Base-by-base conservation (phyloP, 495 filamentous ascomycete species). In the Neurospora sp. region DNA sequence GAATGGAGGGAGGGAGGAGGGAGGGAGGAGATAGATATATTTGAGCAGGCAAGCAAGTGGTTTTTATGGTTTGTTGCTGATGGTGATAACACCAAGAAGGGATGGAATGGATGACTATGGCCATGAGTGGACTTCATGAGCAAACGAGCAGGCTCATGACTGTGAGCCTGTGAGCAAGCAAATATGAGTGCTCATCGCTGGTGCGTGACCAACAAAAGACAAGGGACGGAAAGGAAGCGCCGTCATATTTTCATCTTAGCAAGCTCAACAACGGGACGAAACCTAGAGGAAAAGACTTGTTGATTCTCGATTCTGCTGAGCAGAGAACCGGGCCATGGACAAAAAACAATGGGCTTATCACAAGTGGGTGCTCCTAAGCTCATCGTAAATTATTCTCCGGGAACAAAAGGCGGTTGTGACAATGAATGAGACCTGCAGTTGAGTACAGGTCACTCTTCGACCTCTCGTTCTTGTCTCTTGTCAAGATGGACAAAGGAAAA, bases 181-280 rank as follows among this genome's bases (percentile, higher is more conserved):
- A 61, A 14, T 14, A 5, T 53, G 46, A 16, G 22, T 16, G 11
- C 46, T 3, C 11, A n/a, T n/a, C n/a, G 3, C 14, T 0, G 46
- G 53, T 1, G 53, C 6, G 6, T 8, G 27, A 9, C 2, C 5
- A 35, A 61, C 53, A 16, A 61, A 31, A 27, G 11, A 9, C 5
- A 31, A 16, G 0, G 1, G 53, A 61, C 0, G 5, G n/a, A 61
- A 31, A 35, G 12, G 1, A 31, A 4, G 12, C 9, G 0, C 2
- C 20, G 2, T 22, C 20, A 12, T 22, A 1, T 0, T 59, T n/a
- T n/a, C n/a, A n/a, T n/a, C n/a, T n/a, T 0, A 2, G 48, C 1
- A 16, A 59, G 11, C 11, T 31, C 11, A 14, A 59, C 22, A 7
- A 16, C 12, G 22, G 40, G 22, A 27, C 5, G 48, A 59, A 31